These are phyloP conservation scores for Pythium aquatile DNA, from an alignment of 352 stramenopile genomes.

Conservation along the genomic window DNA sequence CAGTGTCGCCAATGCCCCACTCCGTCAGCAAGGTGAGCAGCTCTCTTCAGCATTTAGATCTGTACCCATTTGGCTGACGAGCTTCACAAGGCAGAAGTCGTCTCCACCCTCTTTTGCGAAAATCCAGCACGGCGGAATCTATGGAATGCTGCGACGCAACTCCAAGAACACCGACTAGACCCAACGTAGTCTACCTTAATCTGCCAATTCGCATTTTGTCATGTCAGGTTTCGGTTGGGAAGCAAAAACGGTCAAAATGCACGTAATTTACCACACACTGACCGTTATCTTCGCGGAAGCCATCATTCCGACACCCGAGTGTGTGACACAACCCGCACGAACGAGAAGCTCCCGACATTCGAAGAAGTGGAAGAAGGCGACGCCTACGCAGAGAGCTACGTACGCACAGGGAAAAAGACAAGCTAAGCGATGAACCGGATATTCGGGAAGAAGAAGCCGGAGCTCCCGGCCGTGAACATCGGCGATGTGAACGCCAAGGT, in stretches of 20 bases:
- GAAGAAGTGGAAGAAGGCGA: not conserved
- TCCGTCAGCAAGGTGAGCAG: constrained; percentile 20
- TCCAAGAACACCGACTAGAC: constrained; percentile 17
- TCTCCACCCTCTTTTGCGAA: constrained; percentile 40
- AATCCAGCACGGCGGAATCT: constrained; percentile 68
- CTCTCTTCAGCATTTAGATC: not conserved
- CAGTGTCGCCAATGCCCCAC: constrained; percentile 13
- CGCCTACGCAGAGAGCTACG: not conserved
- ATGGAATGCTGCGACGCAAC: constrained; percentile 51
- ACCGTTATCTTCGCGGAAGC: not conserved
- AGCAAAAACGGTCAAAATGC: not conserved
- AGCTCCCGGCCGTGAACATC: constrained; percentile 71
- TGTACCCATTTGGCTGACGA: constrained; percentile 1
- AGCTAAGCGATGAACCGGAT: constrained; percentile 61
- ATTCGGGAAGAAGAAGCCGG: constrained; percentile 84
- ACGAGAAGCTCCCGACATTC: not conserved
- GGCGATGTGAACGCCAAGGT: constrained; percentile 75
- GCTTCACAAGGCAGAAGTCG: constrained; percentile 3
- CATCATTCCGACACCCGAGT: constrained; percentile 9
- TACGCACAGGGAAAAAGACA: constrained; percentile 8
- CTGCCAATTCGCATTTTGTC: not conserved
- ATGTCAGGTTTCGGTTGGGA: not conserved
- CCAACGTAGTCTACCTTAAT: not conserved
- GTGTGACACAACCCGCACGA: constrained; percentile 10
- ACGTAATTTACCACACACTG: constrained; percentile 1